phyloP scores from a whole-genome alignment of 805 yeast species.

The Kuraishia hungarica region DNA sequence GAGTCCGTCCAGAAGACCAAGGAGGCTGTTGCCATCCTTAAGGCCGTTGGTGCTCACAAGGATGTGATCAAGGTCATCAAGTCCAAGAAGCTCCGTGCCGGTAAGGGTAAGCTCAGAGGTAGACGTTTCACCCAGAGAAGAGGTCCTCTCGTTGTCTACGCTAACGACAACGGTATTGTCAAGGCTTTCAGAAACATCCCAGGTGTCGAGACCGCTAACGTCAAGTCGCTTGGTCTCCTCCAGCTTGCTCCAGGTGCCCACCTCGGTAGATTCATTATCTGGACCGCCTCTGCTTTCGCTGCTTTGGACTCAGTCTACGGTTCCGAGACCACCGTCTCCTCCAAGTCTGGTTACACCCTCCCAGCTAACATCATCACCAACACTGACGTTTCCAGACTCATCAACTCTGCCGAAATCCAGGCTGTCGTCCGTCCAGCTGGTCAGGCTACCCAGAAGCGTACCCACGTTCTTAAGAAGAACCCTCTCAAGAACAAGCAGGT shows the following conservation, averaged over 20 bases:
- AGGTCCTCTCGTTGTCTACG: constrained; percentile 98
- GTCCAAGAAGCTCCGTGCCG: constrained; percentile 98
- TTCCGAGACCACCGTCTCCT: constrained; percentile 74
- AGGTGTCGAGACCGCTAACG: constrained; percentile 97
- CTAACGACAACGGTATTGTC: constrained; percentile 94
- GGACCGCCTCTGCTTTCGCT: constrained; percentile 99
- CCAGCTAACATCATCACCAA: constrained; percentile 92
- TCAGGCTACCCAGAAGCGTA: constrained; percentile 86
- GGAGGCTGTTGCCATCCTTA: constrained; percentile 96
- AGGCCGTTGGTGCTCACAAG: constrained; percentile 98
- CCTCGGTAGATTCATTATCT: constrained; percentile 98
- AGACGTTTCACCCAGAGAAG: constrained; percentile 99
- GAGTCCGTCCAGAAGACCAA: constrained; percentile 94
- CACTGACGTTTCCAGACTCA: constrained; percentile 94
- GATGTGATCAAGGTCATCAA: constrained; percentile 96
- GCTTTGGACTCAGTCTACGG: constrained; percentile 97
- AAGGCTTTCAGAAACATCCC: constrained; percentile 99
- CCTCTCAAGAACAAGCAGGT: constrained; percentile 99
- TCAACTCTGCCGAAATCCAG: constrained; percentile 99
- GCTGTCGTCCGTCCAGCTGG: constrained; percentile 96
- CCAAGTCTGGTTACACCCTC: constrained; percentile 84
- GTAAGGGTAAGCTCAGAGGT: constrained; percentile 99
- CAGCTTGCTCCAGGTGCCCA: constrained; percentile 99
- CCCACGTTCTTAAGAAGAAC: constrained; percentile 97
- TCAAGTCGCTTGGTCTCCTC: constrained; percentile 85